Evolutionary conservation across 306 rosid genomes (phyloP).

Genomic region (Arachis hypogaea): DNA sequence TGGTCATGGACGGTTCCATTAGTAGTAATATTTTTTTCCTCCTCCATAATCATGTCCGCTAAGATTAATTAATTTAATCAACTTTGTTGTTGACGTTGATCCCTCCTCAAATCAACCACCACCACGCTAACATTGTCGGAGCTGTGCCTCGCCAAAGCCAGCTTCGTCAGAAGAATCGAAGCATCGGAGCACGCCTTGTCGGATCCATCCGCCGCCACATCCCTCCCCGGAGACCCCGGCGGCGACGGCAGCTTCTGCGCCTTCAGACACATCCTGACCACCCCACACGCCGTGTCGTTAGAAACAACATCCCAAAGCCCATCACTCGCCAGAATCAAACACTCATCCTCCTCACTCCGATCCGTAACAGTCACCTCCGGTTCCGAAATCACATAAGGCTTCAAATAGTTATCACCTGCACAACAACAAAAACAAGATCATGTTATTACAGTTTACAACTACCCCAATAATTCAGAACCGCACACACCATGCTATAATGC

Average conservation of each 20-base stretch:
- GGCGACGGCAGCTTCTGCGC: slow-evolving; percentile 45
- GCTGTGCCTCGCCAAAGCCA: slow-evolving; percentile 79
- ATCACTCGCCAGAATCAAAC: slow-evolving; percentile 75
- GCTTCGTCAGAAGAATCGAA: slow-evolving; percentile 65
- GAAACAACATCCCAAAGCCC: slow-evolving; percentile 83
- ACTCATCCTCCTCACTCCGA: slow-evolving; percentile 71
- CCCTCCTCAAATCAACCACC: slow-evolving; percentile 72
- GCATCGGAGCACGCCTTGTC: slow-evolving; percentile 76
- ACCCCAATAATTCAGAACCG: slow-evolving; percentile 5
- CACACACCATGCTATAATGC: slow-evolving; percentile 2
- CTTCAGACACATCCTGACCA: slow-evolving; percentile 59
- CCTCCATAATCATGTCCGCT: too few relatives aligned
- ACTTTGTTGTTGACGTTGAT: background rate
- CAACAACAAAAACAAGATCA: background rate
- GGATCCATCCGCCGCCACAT: slow-evolving; percentile 45
- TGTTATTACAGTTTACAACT: background rate
- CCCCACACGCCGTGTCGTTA: slow-evolving; percentile 74
- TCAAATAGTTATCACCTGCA: slow-evolving; percentile 66
- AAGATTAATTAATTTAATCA: slow-evolving; percentile 3
- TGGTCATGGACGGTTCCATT: slow-evolving; percentile 33
- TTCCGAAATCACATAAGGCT: slow-evolving; percentile 78
- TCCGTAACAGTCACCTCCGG: slow-evolving; percentile 75
- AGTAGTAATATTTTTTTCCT: background rate
- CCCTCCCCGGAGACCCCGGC: slow-evolving; percentile 31
- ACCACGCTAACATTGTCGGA: slow-evolving; percentile 79